Evolutionary conservation across 2,329 filamentous ascomycete species (phyloP), one percentile per base, ranked within the genome.

Genomic region (Aureobasidium sp.): DNA sequence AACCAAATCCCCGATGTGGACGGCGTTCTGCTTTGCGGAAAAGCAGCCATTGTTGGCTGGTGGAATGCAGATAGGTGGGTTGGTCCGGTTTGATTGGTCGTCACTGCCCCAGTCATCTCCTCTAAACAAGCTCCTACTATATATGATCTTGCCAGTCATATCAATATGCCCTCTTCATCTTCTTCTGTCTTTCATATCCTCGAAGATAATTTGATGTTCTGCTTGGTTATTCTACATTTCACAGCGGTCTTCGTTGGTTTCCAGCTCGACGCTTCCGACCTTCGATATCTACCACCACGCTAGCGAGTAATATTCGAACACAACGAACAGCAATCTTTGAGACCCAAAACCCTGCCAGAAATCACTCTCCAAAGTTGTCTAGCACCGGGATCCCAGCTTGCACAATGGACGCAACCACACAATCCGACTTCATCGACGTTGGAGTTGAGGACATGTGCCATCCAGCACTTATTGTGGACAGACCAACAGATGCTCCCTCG

Each of bases 1-100:
- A 26, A 47, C 41, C 42, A 46, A 13, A 50, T 36, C 56, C 56
- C 36, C 56, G 42, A 59, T 13, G 15, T 50, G 44, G 56, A 37
- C 13, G 44, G 34, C 44, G 44, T 50, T 59, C 44, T 50, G 34
- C 15, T 39, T 59, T 47, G 56, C 44, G 56, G n/a, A 50, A 48
- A 41, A 50, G 44, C 44, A 39, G 20, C 23, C 34, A 29, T 23
- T 26, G 53, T 41, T 39, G 55, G 15, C 44, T 12, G 41, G 34
- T 50, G 42, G 44, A 59, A 29, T 59, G 42, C 29, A 36, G 44
- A 44, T n/a, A 48, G 17, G 27, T 44, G 9, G 34, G 56, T 59
- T 59, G 56, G 56, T 48, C 32, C 15, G 8, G 13, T 59, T 39
- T 50, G 44, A 59, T 59, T 59, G 56, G 56, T 17, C 5, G 17